These are phyloP conservation scores for Athelia sp. DNA, from an alignment of 1,284 basidiomycete genomes.

Conservation along the genomic window DNA sequence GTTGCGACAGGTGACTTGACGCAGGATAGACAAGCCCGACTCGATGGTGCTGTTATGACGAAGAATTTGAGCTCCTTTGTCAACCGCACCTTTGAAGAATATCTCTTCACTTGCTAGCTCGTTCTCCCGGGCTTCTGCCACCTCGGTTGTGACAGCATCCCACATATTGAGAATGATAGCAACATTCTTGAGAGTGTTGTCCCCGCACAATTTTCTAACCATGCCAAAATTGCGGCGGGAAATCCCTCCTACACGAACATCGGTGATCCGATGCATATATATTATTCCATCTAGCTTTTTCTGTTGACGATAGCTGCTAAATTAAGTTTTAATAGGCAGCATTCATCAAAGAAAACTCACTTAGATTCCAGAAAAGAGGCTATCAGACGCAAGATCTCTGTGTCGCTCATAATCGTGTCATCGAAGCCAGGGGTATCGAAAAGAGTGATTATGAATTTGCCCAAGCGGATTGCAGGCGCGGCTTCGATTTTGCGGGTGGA, in stretches of 20 bases:
- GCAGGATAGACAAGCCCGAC: slow-evolving; percentile 29
- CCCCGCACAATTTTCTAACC: slow-evolving; percentile 49
- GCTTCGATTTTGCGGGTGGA: slow-evolving; percentile 30
- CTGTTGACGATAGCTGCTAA: slow-evolving; percentile 33
- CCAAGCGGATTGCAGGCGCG: slow-evolving; percentile 21
- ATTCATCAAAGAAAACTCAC: slow-evolving; percentile 14
- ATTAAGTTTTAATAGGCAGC: slow-evolving; percentile 2
- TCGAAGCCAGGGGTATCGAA: slow-evolving; percentile 35
- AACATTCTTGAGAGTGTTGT: slow-evolving; percentile 42
- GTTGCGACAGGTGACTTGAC: slow-evolving; percentile 25
- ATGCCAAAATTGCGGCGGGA: slow-evolving; percentile 46
- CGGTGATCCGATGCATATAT: slow-evolving; percentile 52
- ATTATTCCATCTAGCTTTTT: slow-evolving; percentile 43
- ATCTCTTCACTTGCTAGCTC: slow-evolving; percentile 34
- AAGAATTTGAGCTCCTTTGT: slow-evolving; percentile 35
- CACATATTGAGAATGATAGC: slow-evolving; percentile 50
- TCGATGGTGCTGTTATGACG: slow-evolving; percentile 31
- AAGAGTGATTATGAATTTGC: slow-evolving; percentile 22
- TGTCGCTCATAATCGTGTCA: slow-evolving; percentile 29
- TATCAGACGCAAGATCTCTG: slow-evolving; percentile 31
- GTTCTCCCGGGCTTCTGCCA: slow-evolving; percentile 33
- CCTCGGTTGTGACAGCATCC: slow-evolving; percentile 30
- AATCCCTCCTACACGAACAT: slow-evolving; percentile 45
- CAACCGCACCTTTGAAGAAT: slow-evolving; percentile 41
- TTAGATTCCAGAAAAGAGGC: slow-evolving; percentile 27